Base-by-base conservation (phyloP, 345 rosid genomes). In the Eucalyptus tenuipes region DNA sequence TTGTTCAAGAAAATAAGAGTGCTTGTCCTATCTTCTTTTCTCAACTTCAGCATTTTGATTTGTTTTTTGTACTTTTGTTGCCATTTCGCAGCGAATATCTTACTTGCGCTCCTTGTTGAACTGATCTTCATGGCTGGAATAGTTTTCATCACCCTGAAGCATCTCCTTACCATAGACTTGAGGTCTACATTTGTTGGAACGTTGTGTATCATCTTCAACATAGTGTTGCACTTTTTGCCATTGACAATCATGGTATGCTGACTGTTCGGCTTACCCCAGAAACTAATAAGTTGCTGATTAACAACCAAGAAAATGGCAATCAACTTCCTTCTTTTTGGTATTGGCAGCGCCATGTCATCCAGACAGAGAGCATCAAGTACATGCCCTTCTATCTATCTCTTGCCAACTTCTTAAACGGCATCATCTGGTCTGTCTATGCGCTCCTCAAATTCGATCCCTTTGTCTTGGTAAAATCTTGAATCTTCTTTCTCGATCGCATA, bases 281-380 rank as follows among this genome's bases (percentile, higher is more conserved):
- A 15, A 53, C 33, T 45, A 48, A 5, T 31, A 49, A 40, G n/a
- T 88, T 45, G 25, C 25, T 37, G 45, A 37, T 33, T 24, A 37
- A 37, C 81, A 37, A 10, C 81, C 81, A 37, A 71, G 81, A 71
- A 71, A 71, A 18, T 37, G 81, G 45, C 7, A 18, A 37, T 10
- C 25, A 18, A 71, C 20, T 71, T 10, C 27, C 11, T 52, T 80
- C n/a, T 59, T 79, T 89, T 44, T 33, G 29, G 44, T n/a, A 12
- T 47, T 89, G 31, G 49, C 80, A 25, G 64, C 20, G 3, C 17
- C 80, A 85, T 90, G 99, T 96, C 87, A 94, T 96, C 87, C 86
- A 52, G 91, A 93, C 96, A 53, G 95, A 93, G 94, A 97, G 98
- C 80, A 96, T 97, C 52, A 95, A 95, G 94, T 97, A 92, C 95